Percentiles rank a stretch among this genome's conserved stretches.
Evolutionary conservation across 306 rosid genomes (phyloP).

Genomic region (Cicer yamashitae): DNA sequence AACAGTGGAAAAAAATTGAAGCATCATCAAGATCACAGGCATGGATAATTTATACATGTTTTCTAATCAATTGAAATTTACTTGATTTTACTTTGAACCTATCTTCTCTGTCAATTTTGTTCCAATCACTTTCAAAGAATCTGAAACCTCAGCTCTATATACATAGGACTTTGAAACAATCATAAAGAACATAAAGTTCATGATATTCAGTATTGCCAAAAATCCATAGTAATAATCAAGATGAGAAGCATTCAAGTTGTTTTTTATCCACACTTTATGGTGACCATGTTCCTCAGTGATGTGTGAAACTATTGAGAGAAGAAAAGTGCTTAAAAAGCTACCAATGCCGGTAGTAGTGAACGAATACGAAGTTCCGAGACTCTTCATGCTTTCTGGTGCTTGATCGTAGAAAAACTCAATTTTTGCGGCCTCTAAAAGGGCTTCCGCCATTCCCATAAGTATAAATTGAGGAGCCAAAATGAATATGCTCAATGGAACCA

Average conservation of each 20-base stretch:
- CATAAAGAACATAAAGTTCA: slow-evolving; percentile 65
- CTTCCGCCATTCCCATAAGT: slow-evolving; percentile 62
- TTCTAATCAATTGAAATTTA: no score
- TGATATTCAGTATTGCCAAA: slow-evolving; percentile 47
- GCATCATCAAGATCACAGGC: no score
- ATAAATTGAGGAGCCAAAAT: slow-evolving; percentile 71
- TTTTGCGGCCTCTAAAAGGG: slow-evolving; percentile 65
- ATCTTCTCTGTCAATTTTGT: slow-evolving; percentile 55
- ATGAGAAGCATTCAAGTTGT: slow-evolving; percentile 69
- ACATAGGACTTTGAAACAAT: slow-evolving; percentile 53
- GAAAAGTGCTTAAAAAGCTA: slow-evolving; percentile 62
- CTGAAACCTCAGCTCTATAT: slow-evolving; percentile 73
- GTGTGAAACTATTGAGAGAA: slow-evolving; percentile 57
- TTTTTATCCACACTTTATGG: slow-evolving; percentile 64
- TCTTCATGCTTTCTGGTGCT: slow-evolving; percentile 82
- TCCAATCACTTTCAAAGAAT: slow-evolving; percentile 56
- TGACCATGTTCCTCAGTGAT: slow-evolving; percentile 52
- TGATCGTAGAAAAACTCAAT: slow-evolving; percentile 81
- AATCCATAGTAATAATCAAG: slow-evolving; percentile 65
- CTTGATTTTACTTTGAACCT: no score
- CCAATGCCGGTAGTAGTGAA: slow-evolving; percentile 68
- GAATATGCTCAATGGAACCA: slow-evolving; percentile 65
- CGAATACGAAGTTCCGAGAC: slow-evolving; percentile 74
- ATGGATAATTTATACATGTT: no score
- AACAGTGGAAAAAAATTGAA: no score